phyloP scores from a whole-genome alignment of 164 flowering plant species.

The Vitis rupestris region DNA sequence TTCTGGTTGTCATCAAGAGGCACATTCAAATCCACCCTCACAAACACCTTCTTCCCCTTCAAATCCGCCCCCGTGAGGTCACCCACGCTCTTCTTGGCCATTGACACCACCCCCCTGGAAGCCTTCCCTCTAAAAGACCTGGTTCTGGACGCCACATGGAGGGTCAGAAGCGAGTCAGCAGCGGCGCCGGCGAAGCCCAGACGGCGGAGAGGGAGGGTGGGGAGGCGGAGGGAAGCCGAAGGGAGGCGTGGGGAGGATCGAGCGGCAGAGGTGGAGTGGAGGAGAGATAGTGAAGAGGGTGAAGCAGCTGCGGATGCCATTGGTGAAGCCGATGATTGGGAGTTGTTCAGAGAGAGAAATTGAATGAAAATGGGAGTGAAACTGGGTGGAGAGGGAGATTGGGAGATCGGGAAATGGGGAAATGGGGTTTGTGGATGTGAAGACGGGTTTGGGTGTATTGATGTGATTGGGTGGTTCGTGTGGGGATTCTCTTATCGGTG shows the following conservation, averaged over 20 bases:
- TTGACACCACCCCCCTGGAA: slow-evolving; percentile 40
- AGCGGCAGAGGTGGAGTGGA: slow-evolving; percentile 19
- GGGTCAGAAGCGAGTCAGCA: slow-evolving; percentile 35
- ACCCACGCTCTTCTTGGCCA: slow-evolving; percentile 81
- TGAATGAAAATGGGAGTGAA: not conserved
- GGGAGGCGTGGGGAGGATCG: slow-evolving; percentile 6
- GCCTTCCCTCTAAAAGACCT: slow-evolving; percentile 24
- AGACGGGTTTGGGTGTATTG: slow-evolving; percentile 1
- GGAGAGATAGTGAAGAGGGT: slow-evolving; percentile 22
- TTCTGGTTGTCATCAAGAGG: slow-evolving; percentile 69
- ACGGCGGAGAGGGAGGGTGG: slow-evolving; percentile 33
- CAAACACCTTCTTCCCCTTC: slow-evolving; percentile 81
- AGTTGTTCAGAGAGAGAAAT: not conserved
- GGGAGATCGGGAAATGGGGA: slow-evolving; percentile 1
- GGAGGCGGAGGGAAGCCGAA: slow-evolving; percentile 25
- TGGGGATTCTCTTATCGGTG: slow-evolving; percentile 52
- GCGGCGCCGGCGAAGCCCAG: slow-evolving; percentile 48
- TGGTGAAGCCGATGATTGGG: slow-evolving; percentile 6
- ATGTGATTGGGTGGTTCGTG: too few relatives aligned
- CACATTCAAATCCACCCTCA: slow-evolving; percentile 76
- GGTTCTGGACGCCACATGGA: slow-evolving; percentile 34
- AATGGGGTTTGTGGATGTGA: slow-evolving; percentile 16
- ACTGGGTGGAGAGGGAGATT: slow-evolving; percentile 1
- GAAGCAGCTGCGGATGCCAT: slow-evolving; percentile 62
- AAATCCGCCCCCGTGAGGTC: slow-evolving; percentile 59